Conservation (phyloP, 176 grass and related monocot species). For the Metroxylon sagu region DNA sequence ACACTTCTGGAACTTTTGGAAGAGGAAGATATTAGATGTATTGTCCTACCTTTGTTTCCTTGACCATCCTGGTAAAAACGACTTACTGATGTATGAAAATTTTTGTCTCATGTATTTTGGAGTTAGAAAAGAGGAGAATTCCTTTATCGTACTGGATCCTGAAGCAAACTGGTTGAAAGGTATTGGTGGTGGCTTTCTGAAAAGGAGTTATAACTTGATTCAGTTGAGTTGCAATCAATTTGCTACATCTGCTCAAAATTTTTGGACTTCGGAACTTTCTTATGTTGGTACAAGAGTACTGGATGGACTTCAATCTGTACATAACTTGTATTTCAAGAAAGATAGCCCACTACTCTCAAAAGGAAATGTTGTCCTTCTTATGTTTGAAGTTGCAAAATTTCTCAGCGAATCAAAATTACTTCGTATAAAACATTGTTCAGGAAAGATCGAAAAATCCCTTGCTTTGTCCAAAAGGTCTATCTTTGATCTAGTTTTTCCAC, state of each 20-base stretch:
- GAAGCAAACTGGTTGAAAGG: slow-evolving; percentile 47
- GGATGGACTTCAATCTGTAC: slow-evolving; percentile 34
- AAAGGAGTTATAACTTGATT: slow-evolving; percentile 17
- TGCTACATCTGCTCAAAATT: slow-evolving; percentile 30
- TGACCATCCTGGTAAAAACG: slow-evolving; percentile 2
- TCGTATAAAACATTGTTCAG: too few species aligned
- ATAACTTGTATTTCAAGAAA: slow-evolving; percentile 5
- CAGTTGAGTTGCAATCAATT: slow-evolving; percentile 23
- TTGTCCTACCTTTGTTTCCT: slow-evolving; percentile 15
- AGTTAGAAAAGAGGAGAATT: slow-evolving; percentile 29
- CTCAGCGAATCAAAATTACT: slow-evolving; percentile 23
- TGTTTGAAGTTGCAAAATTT: slow-evolving; percentile 41
- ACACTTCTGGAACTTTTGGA: slow-evolving; percentile 45
- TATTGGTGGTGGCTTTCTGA: slow-evolving; percentile 19
- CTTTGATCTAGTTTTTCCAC: slow-evolving; percentile 26
- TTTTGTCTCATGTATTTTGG: slow-evolving; percentile 62
- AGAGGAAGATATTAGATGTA: slow-evolving; percentile 21
- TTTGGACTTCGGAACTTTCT: slow-evolving; percentile 43
- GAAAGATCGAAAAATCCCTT: slow-evolving; percentile 3
- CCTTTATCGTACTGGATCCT: slow-evolving; percentile 35
- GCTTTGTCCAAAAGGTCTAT: slow-evolving; percentile 3
- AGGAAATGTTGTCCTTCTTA: slow-evolving; percentile 14
- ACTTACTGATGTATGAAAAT: slow-evolving; percentile 27
- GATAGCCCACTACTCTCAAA: slow-evolving; percentile 13
- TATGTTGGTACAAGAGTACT: slow-evolving; percentile 45